Evolutionary conservation across 495 filamentous ascomycete species (phyloP).

Genomic region (Penicillium ucsense): DNA sequence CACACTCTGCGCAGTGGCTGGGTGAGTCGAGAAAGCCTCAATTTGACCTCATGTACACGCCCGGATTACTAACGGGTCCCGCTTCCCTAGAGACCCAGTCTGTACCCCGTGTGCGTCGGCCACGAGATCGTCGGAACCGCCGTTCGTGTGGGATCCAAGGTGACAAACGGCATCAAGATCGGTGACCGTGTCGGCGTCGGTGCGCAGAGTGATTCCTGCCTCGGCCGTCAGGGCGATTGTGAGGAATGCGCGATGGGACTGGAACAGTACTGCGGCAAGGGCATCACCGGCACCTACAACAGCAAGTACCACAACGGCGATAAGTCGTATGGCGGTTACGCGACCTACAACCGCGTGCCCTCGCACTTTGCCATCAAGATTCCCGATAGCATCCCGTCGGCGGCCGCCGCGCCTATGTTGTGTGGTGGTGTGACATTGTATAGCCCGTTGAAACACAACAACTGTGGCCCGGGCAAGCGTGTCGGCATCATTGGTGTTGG

Average conservation of each 20-base stretch:
- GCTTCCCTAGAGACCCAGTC: conserved; percentile 31
- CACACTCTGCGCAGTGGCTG: conserved; percentile 71
- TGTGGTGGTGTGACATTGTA: conserved; percentile 78
- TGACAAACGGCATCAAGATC: conserved; percentile 52
- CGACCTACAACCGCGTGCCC: conserved; percentile 61
- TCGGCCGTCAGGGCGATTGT: conserved; percentile 50
- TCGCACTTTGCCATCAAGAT: conserved; percentile 72
- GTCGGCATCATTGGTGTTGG: conserved; percentile 82
- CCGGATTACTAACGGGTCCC: not conserved
- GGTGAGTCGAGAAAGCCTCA: conserved; percentile 23
- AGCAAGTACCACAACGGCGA: conserved; percentile 36
- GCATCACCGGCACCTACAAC: conserved; percentile 42
- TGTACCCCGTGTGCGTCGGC: conserved; percentile 66
- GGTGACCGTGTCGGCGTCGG: conserved; percentile 89
- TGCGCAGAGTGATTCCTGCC: conserved; percentile 67
- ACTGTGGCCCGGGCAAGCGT: conserved; percentile 67
- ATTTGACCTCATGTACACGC: not conserved
- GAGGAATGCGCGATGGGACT: conserved; percentile 53
- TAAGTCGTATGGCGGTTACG: conserved; percentile 62
- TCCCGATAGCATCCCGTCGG: conserved; percentile 50
- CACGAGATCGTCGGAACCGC: conserved; percentile 79
- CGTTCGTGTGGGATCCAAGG: conserved; percentile 63
- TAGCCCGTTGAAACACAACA: conserved; percentile 62
- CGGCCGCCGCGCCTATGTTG: conserved; percentile 69
- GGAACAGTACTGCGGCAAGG: conserved; percentile 58